phyloP scores from a whole-genome alignment of 1,284 basidiomycete species.

The Pseudozyma thailandica region DNA sequence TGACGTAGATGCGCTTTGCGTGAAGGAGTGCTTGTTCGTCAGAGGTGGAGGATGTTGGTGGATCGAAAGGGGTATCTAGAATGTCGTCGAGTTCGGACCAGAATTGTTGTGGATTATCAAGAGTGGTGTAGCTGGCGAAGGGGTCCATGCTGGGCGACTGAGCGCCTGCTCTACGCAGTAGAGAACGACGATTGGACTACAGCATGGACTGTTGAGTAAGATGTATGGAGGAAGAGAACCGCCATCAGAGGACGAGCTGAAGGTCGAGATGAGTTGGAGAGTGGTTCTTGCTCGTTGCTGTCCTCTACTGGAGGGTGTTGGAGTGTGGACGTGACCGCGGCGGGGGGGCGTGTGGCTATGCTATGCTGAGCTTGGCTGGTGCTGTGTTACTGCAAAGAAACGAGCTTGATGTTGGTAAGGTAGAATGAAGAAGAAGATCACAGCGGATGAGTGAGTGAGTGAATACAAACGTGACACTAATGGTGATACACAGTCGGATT shows the following conservation, averaged over 20 bases:
- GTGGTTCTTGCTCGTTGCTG: too few relatives aligned
- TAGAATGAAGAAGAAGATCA: neutral
- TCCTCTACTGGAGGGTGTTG: too few relatives aligned
- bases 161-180: neutral
- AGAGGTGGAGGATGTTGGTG: conserved; percentile 7
- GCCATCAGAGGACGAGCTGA: too few relatives aligned
- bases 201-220: neutral
- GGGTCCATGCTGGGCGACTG: conserved; percentile 45
- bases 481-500: too few relatives aligned
- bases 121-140: conserved; percentile 49
- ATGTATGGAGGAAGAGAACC: neutral
- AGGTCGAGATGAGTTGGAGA: neutral
- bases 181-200: neutral
- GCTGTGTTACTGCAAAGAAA: too few relatives aligned
- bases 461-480: too few relatives aligned
- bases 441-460: too few relatives aligned
- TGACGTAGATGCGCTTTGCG: conserved; percentile 38
- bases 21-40: conserved; percentile 11
- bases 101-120: conserved; percentile 54
- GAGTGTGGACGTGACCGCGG: too few relatives aligned
- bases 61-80: conserved; percentile 42
- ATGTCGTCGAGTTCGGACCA: conserved; percentile 61
- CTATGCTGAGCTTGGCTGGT: too few relatives aligned
- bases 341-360: too few relatives aligned
- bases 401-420: too few relatives aligned